A percentile compares a stretch with the other conserved stretches of the same genome.
These are phyloP conservation scores for Ensete ventricosum DNA, from an alignment of 176 grass and related monocot genomes.

Conservation along the genomic window DNA sequence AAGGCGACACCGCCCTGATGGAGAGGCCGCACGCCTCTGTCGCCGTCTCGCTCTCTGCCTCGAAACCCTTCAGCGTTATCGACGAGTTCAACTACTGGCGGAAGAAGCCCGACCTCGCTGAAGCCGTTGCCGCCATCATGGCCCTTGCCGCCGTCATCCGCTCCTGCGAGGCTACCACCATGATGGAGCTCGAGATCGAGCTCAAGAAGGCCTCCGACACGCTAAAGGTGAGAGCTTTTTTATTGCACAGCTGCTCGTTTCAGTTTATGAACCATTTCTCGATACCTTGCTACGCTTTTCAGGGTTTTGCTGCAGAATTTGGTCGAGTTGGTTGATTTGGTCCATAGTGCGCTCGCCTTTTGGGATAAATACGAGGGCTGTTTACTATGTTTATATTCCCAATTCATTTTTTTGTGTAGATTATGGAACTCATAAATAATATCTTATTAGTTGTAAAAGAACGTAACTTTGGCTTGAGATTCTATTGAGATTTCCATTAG, in stretches of 20 bases:
- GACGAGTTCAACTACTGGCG: conserved; percentile 97
- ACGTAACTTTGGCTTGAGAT: too few relatives aligned
- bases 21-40: not conserved
- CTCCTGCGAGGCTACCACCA: conserved; percentile 86
- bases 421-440: too few relatives aligned
- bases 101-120: conserved; percentile 80
- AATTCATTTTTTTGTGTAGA: too few relatives aligned
- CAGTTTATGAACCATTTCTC: not conserved
- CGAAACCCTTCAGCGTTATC: conserved; percentile 46
- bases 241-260: not conserved
- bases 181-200: conserved; percentile 99
- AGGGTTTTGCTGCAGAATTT: not conserved
- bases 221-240: conserved; percentile 48
- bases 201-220: conserved; percentile 91
- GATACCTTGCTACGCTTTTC: not conserved
- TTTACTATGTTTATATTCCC: not conserved
- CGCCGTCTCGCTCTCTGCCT: conserved; percentile 9
- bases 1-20: not conserved
- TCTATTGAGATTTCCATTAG: too few relatives aligned
- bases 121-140: conserved; percentile 96
- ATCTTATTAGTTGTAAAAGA: too few relatives aligned
- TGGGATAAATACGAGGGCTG: not conserved
- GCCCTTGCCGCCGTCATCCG: conserved; percentile 77
- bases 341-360: not conserved
- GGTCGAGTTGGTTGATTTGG: not conserved